phyloP scores from a whole-genome alignment of 2,329 filamentous ascomycete genomes.

The Graphiopsis chlorocephala region DNA sequence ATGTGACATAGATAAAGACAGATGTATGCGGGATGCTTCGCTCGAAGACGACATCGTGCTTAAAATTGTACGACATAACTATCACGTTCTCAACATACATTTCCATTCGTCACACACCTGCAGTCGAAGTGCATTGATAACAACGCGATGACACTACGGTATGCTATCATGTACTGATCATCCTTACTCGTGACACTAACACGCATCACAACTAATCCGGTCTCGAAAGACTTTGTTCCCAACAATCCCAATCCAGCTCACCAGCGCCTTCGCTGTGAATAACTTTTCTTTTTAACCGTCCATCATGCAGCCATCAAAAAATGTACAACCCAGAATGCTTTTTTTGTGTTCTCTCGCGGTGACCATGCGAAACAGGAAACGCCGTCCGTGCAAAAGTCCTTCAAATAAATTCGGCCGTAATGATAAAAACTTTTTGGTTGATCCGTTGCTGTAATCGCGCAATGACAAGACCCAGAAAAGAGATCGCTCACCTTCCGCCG shows the following conservation, averaged over 20 bases:
- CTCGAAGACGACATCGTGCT: background rate
- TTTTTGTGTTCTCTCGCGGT: background rate
- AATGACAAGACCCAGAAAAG: background rate
- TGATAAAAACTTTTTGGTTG: constrained; percentile 6
- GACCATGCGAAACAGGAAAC: background rate
- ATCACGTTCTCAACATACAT: background rate
- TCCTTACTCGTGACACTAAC: background rate
- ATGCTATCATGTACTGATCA: background rate
- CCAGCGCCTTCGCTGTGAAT: constrained; percentile 12
- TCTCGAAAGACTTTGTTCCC: background rate
- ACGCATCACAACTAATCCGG: background rate
- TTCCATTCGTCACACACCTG: background rate
- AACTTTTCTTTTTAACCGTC: background rate
- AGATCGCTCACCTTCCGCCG: constrained; percentile 5
- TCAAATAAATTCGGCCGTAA: background rate
- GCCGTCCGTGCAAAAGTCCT: constrained; percentile 4
- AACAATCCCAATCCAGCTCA: background rate
- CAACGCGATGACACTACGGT: background rate
- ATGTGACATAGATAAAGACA: background rate
- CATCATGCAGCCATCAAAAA: constrained; percentile 5
- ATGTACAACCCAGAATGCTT: constrained; percentile 10
- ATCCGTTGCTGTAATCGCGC: background rate
- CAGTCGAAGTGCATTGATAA: background rate
- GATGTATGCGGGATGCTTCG: background rate
- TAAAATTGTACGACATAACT: background rate